These are phyloP conservation scores for Globisporangium echinulatum DNA, from an alignment of 352 stramenopile species.

Conservation along the genomic window DNA sequence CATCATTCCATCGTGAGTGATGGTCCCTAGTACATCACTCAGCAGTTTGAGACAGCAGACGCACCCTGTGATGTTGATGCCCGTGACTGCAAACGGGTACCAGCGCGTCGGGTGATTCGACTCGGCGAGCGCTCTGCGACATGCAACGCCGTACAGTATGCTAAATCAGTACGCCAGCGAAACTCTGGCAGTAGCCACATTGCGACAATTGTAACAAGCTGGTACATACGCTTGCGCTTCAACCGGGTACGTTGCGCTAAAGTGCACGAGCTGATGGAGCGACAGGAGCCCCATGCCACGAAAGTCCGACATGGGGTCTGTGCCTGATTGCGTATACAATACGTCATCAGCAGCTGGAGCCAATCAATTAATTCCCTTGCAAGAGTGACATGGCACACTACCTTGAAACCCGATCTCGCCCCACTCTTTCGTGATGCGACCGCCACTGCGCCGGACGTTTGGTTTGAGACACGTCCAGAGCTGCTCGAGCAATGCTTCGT, in stretches of 20 bases:
- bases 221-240: constrained; percentile 58
- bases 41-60: background rate
- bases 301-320: constrained; percentile 83
- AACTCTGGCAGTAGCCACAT: too few relatives aligned
- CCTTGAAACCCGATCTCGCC: constrained; percentile 85
- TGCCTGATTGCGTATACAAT: constrained; percentile 23
- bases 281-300: constrained; percentile 78
- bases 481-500: constrained; percentile 79
- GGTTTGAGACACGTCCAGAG: constrained; percentile 79
- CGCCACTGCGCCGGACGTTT: constrained; percentile 58
- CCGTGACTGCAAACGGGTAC: constrained; percentile 83
- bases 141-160: background rate
- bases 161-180: background rate
- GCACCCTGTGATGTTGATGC: constrained; percentile 81
- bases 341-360: background rate
- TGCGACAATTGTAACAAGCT: background rate
- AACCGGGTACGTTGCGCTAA: constrained; percentile 62
- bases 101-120: constrained; percentile 81
- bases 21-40: background rate
- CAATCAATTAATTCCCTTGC: too few relatives aligned
- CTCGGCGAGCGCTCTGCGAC: constrained; percentile 58
- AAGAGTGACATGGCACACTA: constrained; percentile 4
- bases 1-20: background rate
- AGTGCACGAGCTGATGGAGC: constrained; percentile 70
- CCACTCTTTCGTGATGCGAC: constrained; percentile 84